Percentiles rank a stretch among this genome's conserved stretches.
Evolutionary conservation across 495 filamentous ascomycete genomes (phyloP).

Genomic region (Neurospora hispaniola): DNA sequence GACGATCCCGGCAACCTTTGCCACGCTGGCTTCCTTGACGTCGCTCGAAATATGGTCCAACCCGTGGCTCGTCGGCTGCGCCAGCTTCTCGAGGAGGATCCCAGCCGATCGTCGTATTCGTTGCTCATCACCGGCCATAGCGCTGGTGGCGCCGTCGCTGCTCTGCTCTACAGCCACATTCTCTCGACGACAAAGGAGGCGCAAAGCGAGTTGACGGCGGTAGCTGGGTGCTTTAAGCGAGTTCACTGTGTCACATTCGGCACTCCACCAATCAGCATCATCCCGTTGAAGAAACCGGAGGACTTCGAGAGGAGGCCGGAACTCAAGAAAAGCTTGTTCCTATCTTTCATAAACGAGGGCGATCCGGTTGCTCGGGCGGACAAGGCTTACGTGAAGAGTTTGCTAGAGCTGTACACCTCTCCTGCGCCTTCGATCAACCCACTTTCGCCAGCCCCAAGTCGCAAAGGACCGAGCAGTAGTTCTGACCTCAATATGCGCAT

Average conservation of each 20-base stretch:
- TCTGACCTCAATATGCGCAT: not conserved
- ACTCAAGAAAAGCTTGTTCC: slow-evolving; percentile 55
- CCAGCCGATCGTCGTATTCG: slow-evolving; percentile 51
- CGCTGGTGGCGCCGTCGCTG: slow-evolving; percentile 71
- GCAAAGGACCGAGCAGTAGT: slow-evolving; percentile 4
- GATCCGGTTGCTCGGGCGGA: slow-evolving; percentile 72
- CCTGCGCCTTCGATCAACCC: slow-evolving; percentile 38
- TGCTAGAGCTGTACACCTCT: slow-evolving; percentile 57
- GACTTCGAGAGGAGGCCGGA: slow-evolving; percentile 17
- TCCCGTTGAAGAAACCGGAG: slow-evolving; percentile 50
- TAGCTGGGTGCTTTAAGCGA: slow-evolving; percentile 60
- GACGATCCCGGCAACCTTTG: slow-evolving; percentile 68
- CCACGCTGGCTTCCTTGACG: slow-evolving; percentile 66
- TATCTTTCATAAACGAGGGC: slow-evolving; percentile 73
- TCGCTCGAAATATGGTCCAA: slow-evolving; percentile 63
- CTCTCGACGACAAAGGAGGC: slow-evolving; percentile 43
- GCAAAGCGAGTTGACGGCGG: slow-evolving; percentile 52
- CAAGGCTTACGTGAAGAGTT: slow-evolving; percentile 56
- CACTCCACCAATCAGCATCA: slow-evolving; percentile 61
- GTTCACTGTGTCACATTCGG: slow-evolving; percentile 79
- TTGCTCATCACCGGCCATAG: slow-evolving; percentile 77
- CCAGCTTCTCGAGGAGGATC: slow-evolving; percentile 57
- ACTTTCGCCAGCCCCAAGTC: not conserved
- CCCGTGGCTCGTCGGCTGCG: slow-evolving; percentile 60
- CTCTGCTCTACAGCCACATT: slow-evolving; percentile 71